phyloP scores from a whole-genome alignment of 345 rosid species.

The Brassica juncea region DNA sequence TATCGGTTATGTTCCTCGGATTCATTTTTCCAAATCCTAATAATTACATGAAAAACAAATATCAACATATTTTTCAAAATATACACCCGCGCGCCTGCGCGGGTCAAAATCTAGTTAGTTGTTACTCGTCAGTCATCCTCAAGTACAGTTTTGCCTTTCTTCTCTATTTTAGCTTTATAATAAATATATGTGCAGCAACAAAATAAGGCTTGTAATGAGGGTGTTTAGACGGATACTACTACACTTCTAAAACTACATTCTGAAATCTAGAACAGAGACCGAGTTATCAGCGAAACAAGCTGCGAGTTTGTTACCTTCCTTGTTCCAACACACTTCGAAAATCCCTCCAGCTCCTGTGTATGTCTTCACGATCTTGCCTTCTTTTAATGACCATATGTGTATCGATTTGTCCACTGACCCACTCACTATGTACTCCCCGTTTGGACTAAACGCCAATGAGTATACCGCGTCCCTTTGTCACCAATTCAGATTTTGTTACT shows the following conservation, averaged over 20 bases:
- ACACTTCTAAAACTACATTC: constrained; percentile 53
- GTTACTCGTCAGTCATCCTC: no score
- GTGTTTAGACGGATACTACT: constrained; percentile 4
- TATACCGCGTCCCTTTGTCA: constrained; percentile 86
- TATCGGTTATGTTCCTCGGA: no score
- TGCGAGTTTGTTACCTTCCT: constrained; percentile 95
- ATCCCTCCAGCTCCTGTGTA: constrained; percentile 87
- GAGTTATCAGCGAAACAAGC: constrained; percentile 92
- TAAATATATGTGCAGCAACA: constrained; percentile 30
- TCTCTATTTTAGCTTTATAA: not conserved
- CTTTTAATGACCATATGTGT: constrained; percentile 91
- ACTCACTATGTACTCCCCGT: constrained; percentile 90
- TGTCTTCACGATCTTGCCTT: constrained; percentile 83
- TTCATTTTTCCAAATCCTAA: no score
- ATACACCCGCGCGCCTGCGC: no score
- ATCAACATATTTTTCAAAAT: no score
- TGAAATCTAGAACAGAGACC: constrained; percentile 84
- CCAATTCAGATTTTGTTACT: not conserved
- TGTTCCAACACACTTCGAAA: constrained; percentile 96
- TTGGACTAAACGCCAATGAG: constrained; percentile 96
- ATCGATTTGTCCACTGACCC: constrained; percentile 91
- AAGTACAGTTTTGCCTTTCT: not conserved
- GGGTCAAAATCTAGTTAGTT: no score
- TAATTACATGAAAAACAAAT: no score
- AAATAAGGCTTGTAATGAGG: constrained; percentile 2